Evolutionary conservation across 2,329 filamentous ascomycete species (phyloP).

Genomic region (Lachnellula cervina): DNA sequence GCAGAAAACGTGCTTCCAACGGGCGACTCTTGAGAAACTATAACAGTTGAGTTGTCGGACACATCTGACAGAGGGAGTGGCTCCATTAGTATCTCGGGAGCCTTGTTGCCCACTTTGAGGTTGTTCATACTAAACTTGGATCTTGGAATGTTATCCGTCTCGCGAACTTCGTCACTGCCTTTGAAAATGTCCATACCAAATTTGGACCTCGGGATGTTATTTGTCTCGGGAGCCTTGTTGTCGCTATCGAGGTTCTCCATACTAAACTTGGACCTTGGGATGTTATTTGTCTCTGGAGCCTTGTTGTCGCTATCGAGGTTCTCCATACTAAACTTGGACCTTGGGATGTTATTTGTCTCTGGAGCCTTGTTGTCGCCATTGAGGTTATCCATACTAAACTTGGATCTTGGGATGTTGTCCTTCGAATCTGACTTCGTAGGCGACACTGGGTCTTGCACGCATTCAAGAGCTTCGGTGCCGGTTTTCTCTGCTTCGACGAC

Average conservation of each 20-base stretch:
- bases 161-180: conserved; percentile 1
- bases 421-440: not conserved
- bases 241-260: not conserved
- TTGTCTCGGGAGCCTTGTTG: too few relatives aligned
- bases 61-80: conserved; percentile 3
- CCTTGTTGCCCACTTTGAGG: conserved; percentile 9
- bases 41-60: not conserved
- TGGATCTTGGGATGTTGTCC: not conserved
- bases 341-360: too few relatives aligned
- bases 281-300: too few relatives aligned
- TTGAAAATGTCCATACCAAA: not conserved
- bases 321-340: not conserved
- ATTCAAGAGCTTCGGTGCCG: not conserved
- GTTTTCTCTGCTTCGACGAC: not conserved
- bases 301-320: not conserved
- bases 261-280: not conserved
- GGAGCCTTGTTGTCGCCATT: too few relatives aligned
- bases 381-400: not conserved
- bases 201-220: too few relatives aligned
- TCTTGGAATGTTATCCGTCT: conserved; percentile 21
- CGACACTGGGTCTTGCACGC: not conserved
- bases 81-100: conserved; percentile 7
- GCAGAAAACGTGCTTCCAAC: conserved; percentile 32
- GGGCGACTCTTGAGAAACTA: conserved; percentile 26
- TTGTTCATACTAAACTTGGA: conserved; percentile 28